Percentiles rank a stretch among this genome's conserved stretches.
Conservation (phyloP, 768 basidiomycete genomes). For the Phaffia australis region DNA sequence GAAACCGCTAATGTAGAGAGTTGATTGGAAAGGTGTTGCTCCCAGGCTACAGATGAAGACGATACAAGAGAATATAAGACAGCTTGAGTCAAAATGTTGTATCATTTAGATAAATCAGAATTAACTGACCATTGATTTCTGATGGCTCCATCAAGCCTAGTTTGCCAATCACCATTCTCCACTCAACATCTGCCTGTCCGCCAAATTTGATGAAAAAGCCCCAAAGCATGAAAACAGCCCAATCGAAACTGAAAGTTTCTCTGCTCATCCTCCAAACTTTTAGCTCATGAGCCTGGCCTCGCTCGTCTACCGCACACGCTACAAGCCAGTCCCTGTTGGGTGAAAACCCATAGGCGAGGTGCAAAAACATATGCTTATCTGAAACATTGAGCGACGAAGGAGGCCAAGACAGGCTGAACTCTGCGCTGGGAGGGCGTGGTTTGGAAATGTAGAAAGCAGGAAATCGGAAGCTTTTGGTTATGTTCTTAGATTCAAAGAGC, state of each 20-base stretch:
- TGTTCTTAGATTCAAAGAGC: slow-evolving; percentile 42
- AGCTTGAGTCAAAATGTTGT: slow-evolving; percentile 5
- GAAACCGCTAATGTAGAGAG: slow-evolving; percentile 42
- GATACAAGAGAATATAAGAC: not conserved
- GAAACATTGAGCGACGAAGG: slow-evolving; percentile 45
- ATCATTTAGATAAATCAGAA: slow-evolving; percentile 4
- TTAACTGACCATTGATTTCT: slow-evolving; percentile 56
- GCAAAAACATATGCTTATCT: slow-evolving; percentile 55
- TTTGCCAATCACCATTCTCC: slow-evolving; percentile 65
- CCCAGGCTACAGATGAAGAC: slow-evolving; percentile 51
- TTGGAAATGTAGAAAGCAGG: slow-evolving; percentile 57
- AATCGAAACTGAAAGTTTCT: slow-evolving; percentile 42
- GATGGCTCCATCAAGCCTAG: slow-evolving; percentile 50
- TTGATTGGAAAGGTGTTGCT: slow-evolving; percentile 44
- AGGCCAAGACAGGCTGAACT: slow-evolving; percentile 41
- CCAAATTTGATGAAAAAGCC: slow-evolving; percentile 55
- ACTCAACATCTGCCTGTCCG: slow-evolving; percentile 59
- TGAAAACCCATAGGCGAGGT: slow-evolving; percentile 62
- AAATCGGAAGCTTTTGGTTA: slow-evolving; percentile 51
- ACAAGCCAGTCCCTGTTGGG: slow-evolving; percentile 64
- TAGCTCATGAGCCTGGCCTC: slow-evolving; percentile 62
- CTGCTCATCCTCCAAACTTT: slow-evolving; percentile 40
- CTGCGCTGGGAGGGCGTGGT: slow-evolving; percentile 37
- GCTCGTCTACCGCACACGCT: slow-evolving; percentile 62
- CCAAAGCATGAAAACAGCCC: slow-evolving; percentile 57